Evolutionary conservation across 495 filamentous ascomycete genomes (phyloP).

Genomic region (Tuber melanosporum): DNA sequence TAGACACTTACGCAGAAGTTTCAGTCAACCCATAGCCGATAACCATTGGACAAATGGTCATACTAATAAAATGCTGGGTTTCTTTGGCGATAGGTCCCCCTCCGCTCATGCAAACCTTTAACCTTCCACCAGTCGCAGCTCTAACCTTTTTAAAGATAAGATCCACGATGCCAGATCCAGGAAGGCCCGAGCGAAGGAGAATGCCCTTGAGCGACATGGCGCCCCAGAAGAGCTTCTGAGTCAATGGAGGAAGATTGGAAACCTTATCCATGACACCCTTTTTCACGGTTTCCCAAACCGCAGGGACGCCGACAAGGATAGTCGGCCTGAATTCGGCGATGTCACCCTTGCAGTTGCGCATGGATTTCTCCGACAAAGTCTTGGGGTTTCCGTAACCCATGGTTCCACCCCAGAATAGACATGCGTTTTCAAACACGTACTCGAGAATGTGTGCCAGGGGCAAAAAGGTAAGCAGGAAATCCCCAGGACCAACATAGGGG

Average conservation of each 20-base stretch:
- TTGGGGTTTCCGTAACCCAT: conserved; percentile 97
- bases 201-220: conserved; percentile 77
- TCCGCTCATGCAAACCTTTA: conserved; percentile 78
- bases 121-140: conserved; percentile 76
- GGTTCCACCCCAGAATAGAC: conserved; percentile 85
- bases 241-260: conserved; percentile 62
- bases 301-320: conserved; percentile 88
- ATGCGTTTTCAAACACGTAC: conserved; percentile 93
- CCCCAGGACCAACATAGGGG: conserved; percentile 75
- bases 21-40: conserved; percentile 90
- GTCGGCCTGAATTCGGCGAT: conserved; percentile 90
- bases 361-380: conserved; percentile 81
- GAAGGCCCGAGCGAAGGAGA: conserved; percentile 67
- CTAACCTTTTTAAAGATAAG: conserved; percentile 87
- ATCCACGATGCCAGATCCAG: conserved; percentile 66
- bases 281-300: conserved; percentile 97
- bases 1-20: conserved; percentile 57
- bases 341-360: conserved; percentile 91
- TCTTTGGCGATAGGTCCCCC: conserved; percentile 82
- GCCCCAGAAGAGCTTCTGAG: conserved; percentile 86
- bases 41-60: conserved; percentile 84
- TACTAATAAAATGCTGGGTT: conserved; percentile 78
- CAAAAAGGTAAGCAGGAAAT: conserved; percentile 83
- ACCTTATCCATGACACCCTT: conserved; percentile 91
- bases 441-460: conserved; percentile 94